Evolutionary conservation across 106 monocot species (phyloP), one percentile per base, ranked within the genome.

Genomic region (Allium sativum): DNA sequence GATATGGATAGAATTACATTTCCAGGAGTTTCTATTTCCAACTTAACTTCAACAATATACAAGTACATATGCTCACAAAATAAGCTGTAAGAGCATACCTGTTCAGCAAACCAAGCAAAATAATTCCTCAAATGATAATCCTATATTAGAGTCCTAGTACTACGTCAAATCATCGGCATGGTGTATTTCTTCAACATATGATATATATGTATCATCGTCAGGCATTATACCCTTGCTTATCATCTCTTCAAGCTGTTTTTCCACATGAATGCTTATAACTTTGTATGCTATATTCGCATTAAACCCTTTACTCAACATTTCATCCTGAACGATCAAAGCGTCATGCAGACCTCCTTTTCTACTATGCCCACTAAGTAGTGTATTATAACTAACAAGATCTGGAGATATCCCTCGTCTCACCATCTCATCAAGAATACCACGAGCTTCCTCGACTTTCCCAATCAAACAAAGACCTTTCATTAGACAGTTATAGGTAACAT

Each of bases 301-400:
- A 60, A 90, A 95, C 19, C 94, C 89, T 64, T 55, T 74, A 13
- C 42, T 58, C 55, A 82, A 40, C 90, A 95, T 90, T 63, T 87
- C 83, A 56, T 82, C 78, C 67, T 84, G 64, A 15, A 84, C 12
- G 12, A 41, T 69, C 16, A 90, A 48, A 52, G 86, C 90, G 60
- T 86, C 79, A 65, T 79, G 75, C 43, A 82, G 64, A 21, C 79
- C 74, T 11, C 94, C 94, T 61, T 70, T 95, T 66, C 81, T 73
- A 52, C 90, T 84, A 61, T 95, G 86, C 7, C 86, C 94, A 62
- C 90, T 90, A 46, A 95, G 84, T 8, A 95, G 78, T 5, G 86
- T 95, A 67, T 90, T 95, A 66, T 86, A 95, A 55, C 84, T 95
- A 3, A 90, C 73, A 73, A 81, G 83, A 58, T 95, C 90, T 17